Evolutionary conservation across 495 filamentous ascomycete species (phyloP), one percentile per base, ranked within the genome.

Genomic region (Daldinia loculata): DNA sequence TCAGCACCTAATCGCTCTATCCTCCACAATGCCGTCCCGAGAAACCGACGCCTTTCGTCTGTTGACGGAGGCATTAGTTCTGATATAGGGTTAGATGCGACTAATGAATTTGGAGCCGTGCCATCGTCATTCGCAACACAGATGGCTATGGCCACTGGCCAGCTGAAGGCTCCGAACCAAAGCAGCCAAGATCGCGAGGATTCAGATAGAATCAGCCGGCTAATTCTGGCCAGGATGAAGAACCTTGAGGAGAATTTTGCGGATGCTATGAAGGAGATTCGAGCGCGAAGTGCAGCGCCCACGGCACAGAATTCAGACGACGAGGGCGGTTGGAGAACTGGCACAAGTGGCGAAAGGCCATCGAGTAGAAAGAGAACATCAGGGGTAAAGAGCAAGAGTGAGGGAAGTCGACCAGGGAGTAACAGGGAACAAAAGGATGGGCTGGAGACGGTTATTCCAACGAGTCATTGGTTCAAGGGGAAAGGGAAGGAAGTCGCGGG

Each of bases 141-240:
- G 79, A 89, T 94, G 85, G 91, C 88, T 15, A 88, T 90, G 81
- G 89, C 90, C 3, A 87, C 88, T 0, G 87, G 87, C 3, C 78
- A 79, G 17, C 72, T 84, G 61, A 82, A 79, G 63, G 69, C 60
- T 7, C 66, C 76, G 61, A 67, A 78, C 6, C 70, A 67, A 38
- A 66, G 26, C 4, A 11, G 38, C 24, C 81, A 82, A 56, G 79
- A 78, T 30, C 82, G 83, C 24, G 87, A 87, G 9, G 88, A 92
- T 70, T 88, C 90, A 68, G 84, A 84, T 65, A 82, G 85, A 77
- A 90, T 97, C 79, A 89, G 89, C 68, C 87, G 91, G 55, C 80
- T 97, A n/a, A 90, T 97, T 78, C 82, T 97, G n/a, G 92, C 93
- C 6, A 84, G 93, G 58, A 97, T 98, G 91, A 94, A 93, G 69